Evolutionary conservation across 192 early-diverging fungal species (phyloP).

Genomic region (Backusella liffmaniae): DNA sequence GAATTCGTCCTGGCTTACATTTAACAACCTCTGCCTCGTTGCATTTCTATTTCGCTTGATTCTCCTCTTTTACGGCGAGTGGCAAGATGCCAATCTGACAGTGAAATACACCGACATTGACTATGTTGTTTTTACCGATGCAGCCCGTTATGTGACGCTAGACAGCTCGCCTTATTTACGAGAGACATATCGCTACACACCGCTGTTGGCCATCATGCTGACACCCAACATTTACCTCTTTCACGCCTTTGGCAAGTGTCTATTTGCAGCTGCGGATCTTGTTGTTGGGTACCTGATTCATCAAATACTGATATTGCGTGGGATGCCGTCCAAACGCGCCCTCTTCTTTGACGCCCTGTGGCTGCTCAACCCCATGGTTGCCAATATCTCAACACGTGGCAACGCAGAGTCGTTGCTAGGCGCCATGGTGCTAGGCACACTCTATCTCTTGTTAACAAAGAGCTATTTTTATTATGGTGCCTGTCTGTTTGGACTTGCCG

Average conservation of each 20-base stretch:
- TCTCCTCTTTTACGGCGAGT: conserved; percentile 81
- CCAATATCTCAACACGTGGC: conserved; percentile 94
- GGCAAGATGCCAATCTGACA: conserved; percentile 82
- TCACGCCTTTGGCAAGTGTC: conserved; percentile 82
- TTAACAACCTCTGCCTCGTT: conserved; percentile 22
- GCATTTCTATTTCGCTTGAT: conserved; percentile 54
- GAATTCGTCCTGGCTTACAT: conserved; percentile 23
- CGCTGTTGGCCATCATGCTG: conserved; percentile 87
- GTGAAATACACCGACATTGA: conserved; percentile 99
- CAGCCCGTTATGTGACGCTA: conserved; percentile 71
- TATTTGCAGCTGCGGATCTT: conserved; percentile 88
- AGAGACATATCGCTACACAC: conserved; percentile 97
- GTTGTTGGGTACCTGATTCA: conserved; percentile 71
- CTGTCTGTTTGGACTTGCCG: conserved; percentile 81
- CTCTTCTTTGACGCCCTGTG: conserved; percentile 67
- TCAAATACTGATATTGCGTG: conserved; percentile 51
- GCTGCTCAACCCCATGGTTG: conserved; percentile 95
- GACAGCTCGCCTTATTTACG: conserved; percentile 84
- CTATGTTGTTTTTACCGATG: conserved; percentile 96
- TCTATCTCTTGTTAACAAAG: conserved; percentile 67
- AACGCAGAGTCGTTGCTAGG: conserved; percentile 89
- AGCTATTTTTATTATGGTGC: conserved; percentile 50
- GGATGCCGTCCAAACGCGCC: conserved; percentile 47
- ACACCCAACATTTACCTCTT: conserved; percentile 78
- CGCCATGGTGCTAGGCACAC: conserved; percentile 68